These are phyloP conservation scores for Clausena lansium DNA, from an alignment of 345 rosid species.

Conservation along the genomic window DNA sequence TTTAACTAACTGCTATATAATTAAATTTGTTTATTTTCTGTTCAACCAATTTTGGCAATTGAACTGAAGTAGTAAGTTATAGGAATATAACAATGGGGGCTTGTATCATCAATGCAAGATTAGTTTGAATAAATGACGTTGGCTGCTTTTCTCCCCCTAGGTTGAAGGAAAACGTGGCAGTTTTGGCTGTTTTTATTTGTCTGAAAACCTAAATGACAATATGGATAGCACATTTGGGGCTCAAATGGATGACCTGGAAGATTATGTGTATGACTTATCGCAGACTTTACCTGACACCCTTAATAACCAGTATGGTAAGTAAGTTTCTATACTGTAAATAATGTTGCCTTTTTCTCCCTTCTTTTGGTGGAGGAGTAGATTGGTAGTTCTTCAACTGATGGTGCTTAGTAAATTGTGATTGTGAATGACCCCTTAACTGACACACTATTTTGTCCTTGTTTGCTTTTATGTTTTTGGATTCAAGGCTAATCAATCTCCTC, in stretches of 20 bases:
- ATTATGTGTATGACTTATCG: slow-evolving; percentile 38
- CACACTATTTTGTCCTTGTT: not conserved
- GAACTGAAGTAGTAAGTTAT: not conserved
- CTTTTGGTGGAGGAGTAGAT: not conserved
- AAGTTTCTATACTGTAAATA: not conserved
- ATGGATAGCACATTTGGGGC: slow-evolving; percentile 32
- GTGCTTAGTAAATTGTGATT: not conserved
- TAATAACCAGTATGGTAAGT: slow-evolving; percentile 55
- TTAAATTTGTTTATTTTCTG: not conserved
- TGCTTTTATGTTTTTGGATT: slow-evolving; percentile 9
- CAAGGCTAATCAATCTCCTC: slow-evolving; percentile 5
- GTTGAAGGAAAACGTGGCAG: slow-evolving; percentile 65
- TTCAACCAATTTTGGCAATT: slow-evolving; percentile 1
- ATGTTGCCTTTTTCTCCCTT: not conserved
- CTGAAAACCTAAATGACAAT: slow-evolving; percentile 51
- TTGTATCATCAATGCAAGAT: not conserved
- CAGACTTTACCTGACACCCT: slow-evolving; percentile 66
- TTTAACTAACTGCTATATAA: slow-evolving; percentile 3
- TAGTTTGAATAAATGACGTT: slow-evolving; percentile 6
- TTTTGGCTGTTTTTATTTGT: slow-evolving; percentile 70
- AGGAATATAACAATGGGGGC: not conserved
- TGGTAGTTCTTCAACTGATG: not conserved
- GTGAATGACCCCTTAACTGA: not conserved
- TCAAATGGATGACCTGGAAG: slow-evolving; percentile 31
- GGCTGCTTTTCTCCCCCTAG: slow-evolving; percentile 37